Base-by-base conservation (phyloP, 2,329 filamentous ascomycete species). In the Metarhizium anisopliae region DNA sequence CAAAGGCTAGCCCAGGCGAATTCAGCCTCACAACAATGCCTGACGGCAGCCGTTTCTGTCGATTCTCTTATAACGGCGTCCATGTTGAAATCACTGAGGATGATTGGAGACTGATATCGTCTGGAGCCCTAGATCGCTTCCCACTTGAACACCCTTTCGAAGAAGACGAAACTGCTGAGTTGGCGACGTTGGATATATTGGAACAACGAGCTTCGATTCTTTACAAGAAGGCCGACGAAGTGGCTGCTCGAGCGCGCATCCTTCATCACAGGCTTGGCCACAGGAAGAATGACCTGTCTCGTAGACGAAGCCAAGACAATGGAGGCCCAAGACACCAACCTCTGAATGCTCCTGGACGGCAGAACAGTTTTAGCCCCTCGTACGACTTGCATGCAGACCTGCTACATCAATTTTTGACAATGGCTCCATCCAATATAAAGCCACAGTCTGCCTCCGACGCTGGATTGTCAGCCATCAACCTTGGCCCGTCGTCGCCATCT, bases 51-150 rank as follows among this genome's bases (percentile, higher is more conserved):
- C 81, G 86, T 50, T 84, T 87, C 54, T 95, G 90, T 66, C 88
- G 90, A 59, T 94, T 95, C 69, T 84, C 85, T 65, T 85, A 90
- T 60, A 91, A 91, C 66, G 88, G 91, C 58, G 81, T 86, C 61
- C 82, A 88, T 51, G 86, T 95, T 8, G 89, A 95, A 72, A 93
- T 96, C 59, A 85, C 84, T 18, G 90, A 95, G 68, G 90, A 95
- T 67, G 90, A 96, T 67, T 95, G 86, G 77, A 81, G 91, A 47
- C 75, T 95, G 61, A 92, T 95, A 61, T 84, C 85, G 55, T 92
- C 88, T 43, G 90, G 90, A 32, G 88, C 89, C 61, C 82, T 92
- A 11, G 89, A 95, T 69, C 86, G 90, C 66, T 77, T 80, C 56
- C 90, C 91, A 18, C 86, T 90, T 2, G 85, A 87, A 14, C 84